Base-by-base conservation (phyloP, 2,329 filamentous ascomycete genomes). In the Dothiorella sarmentorum region DNA sequence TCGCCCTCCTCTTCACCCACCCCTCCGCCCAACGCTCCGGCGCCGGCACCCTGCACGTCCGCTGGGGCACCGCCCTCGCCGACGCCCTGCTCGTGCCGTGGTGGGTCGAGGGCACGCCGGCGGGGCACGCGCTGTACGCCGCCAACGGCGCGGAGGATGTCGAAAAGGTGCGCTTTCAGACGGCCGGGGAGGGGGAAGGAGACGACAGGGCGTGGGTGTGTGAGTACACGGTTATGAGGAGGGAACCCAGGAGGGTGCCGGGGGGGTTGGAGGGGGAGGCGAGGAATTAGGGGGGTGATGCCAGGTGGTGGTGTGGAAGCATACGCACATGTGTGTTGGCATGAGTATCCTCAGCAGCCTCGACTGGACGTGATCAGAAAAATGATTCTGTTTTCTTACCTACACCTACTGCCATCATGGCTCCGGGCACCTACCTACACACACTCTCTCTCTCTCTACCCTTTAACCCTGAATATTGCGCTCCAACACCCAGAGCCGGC, bases 1-100 rank as follows among this genome's bases (percentile, higher is more conserved):
- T 65, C 35, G 63, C 63, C 26, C 44, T 65, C 27, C 56, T 65
- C n/a, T 63, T 62, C 33, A 62, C 63, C 11, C 53, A 61, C 38
- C 63, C 63, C n/a, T 40, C 53, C 13, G 58, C 57, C 43, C 60
- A 63, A 58, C 63, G 60, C 31, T 51, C 61, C 15, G 63, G 63
- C 31, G 63, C 61, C 11, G 63, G 63, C 11, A 49, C 49, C 24
- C 52, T 58, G 33, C 60, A 64, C 20, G 61, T 64, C 7, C 53
- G 52, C 17, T 64, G 61, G 62, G 63, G 63, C 26, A 56, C 62
- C 3, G 43, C 58, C 24, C 58, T 55, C 15, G 64, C 64, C 3
- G 64, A 65, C 52, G 17, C n/a, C 26, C 40, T 56, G 38, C 18
- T 44, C 18, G 52, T 44, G 24, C 52, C 52, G 37, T 31, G 26